Conservation (phyloP, 192 early-diverging fungal species). For the Jimgerdemannia flammicorona region DNA sequence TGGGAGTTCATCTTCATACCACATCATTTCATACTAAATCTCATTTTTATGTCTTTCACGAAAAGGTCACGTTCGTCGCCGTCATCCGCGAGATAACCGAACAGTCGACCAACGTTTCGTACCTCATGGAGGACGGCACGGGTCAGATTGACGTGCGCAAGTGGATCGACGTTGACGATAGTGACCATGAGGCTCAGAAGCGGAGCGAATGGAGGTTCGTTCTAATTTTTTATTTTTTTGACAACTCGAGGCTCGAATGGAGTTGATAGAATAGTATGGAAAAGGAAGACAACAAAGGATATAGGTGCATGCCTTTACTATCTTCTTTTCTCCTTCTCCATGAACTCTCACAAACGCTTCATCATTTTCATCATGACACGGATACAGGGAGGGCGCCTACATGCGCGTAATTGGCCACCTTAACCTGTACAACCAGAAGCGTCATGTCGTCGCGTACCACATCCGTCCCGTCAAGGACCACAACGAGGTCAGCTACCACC, state of each 20-base stretch:
- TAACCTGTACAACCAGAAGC: slow-evolving; percentile 55
- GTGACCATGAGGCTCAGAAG: slow-evolving; percentile 5
- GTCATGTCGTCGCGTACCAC: slow-evolving; percentile 45
- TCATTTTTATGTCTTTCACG: neutral
- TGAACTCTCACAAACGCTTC: too few relatives aligned
- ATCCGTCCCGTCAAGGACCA: slow-evolving; percentile 62
- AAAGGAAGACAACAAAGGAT: neutral
- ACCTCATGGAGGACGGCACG: slow-evolving; percentile 79
- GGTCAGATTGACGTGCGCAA: slow-evolving; percentile 68
- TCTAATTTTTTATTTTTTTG: neutral
- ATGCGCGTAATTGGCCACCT: slow-evolving; percentile 72
- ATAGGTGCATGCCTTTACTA: neutral
- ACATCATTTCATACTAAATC: neutral
- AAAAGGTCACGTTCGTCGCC: slow-evolving; percentile 72
- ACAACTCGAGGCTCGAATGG: too few relatives aligned
- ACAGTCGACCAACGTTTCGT: slow-evolving; percentile 60
- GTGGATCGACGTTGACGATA: slow-evolving; percentile 48
- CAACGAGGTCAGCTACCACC: slow-evolving; percentile 80
- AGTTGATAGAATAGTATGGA: too few relatives aligned
- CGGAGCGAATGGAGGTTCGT: slow-evolving; percentile 4
- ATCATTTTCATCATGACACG: too few relatives aligned
- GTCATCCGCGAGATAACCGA: slow-evolving; percentile 53
- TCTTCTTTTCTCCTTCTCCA: too few relatives aligned
- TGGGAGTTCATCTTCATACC: neutral
- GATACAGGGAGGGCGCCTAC: slow-evolving; percentile 53